Percentiles rank a stretch among this genome's conserved stretches.
Conservation (phyloP, 495 filamentous ascomycete genomes). For the Aspergillus kassunensis region DNA sequence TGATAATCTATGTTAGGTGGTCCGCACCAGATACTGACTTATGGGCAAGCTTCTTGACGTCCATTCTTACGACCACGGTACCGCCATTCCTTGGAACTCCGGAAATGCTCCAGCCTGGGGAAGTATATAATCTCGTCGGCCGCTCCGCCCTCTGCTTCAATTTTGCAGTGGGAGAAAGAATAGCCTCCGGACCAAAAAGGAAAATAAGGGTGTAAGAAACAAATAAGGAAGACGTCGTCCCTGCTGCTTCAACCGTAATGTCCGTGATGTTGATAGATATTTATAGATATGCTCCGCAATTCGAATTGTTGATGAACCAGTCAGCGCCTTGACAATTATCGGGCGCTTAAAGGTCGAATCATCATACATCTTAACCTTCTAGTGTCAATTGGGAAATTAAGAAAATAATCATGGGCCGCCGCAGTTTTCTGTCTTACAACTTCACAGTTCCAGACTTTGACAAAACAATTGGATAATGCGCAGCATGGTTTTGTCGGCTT, state of each 20-base stretch:
- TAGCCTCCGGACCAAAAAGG: not conserved
- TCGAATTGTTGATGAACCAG: not conserved
- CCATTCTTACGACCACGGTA: too few species aligned
- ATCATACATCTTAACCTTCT: not conserved
- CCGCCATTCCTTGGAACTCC: too few species aligned
- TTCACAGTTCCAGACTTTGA: not conserved
- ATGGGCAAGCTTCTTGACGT: too few species aligned
- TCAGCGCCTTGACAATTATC: not conserved
- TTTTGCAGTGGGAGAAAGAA: not conserved
- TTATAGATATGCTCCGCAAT: too few species aligned
- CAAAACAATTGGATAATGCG: not conserved
- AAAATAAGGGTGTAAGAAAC: not conserved
- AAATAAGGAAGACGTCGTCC: not conserved
- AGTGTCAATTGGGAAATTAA: not conserved
- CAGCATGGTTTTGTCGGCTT: slow-evolving; percentile 6
- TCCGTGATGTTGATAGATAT: too few species aligned
- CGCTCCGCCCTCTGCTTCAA: not conserved
- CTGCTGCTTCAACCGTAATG: not conserved
- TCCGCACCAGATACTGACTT: too few species aligned
- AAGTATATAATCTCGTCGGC: too few species aligned
- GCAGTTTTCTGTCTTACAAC: not conserved
- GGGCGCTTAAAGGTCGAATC: slow-evolving; percentile 1
- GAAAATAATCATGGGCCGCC: not conserved
- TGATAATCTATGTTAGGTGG: too few species aligned
- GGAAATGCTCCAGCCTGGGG: too few species aligned